Percentiles rank a stretch among this genome's conserved stretches.
These are phyloP conservation scores for Ogataea philodendri DNA, from an alignment of 805 yeast genomes.

Conservation along the genomic window DNA sequence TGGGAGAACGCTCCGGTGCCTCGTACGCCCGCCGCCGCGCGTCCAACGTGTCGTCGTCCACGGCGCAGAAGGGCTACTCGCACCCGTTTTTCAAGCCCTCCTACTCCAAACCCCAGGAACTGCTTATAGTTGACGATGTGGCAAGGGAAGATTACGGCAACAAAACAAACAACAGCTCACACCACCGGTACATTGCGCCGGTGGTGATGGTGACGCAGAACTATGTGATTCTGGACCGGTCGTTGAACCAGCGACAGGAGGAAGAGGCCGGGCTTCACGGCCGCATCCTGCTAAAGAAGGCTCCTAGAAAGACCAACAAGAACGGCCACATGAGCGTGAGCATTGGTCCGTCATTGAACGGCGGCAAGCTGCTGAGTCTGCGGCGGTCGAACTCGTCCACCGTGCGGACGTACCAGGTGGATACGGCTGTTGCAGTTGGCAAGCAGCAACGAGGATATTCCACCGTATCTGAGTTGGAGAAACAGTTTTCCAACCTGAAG, in stretches of 20 bases:
- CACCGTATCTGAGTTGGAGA: slow-evolving; percentile 20
- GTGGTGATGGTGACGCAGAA: slow-evolving; percentile 29
- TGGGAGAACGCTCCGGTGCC: slow-evolving; percentile 27
- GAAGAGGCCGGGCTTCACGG: slow-evolving; percentile 15
- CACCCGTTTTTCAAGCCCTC: slow-evolving; percentile 38
- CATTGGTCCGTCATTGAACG: slow-evolving; percentile 21
- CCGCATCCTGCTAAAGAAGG: slow-evolving; percentile 27
- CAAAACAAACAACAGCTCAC: slow-evolving; percentile 22
- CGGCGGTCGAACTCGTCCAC: slow-evolving; percentile 32
- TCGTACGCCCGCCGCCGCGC: slow-evolving; percentile 14
- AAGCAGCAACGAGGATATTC: slow-evolving; percentile 3
- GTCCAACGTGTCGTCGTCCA: slow-evolving; percentile 11
- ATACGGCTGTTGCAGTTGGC: background rate
- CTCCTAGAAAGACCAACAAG: slow-evolving; percentile 26
- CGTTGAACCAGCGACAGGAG: slow-evolving; percentile 19
- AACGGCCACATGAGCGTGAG: slow-evolving; percentile 33
- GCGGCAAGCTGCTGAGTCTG: slow-evolving; percentile 25
- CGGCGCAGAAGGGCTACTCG: slow-evolving; percentile 10
- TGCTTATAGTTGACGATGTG: slow-evolving; percentile 30
- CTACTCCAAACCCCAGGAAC: slow-evolving; percentile 31
- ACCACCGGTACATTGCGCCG: slow-evolving; percentile 27
- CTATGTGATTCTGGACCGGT: slow-evolving; percentile 31
- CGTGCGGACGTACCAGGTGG: slow-evolving; percentile 28
- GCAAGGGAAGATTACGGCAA: slow-evolving; percentile 17
- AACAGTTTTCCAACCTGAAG: slow-evolving; percentile 14